A percentile compares a stretch with the other conserved stretches of the same genome.
Evolutionary conservation across 768 basidiomycete genomes (phyloP).

Genomic region (Pulveroboletus frians): DNA sequence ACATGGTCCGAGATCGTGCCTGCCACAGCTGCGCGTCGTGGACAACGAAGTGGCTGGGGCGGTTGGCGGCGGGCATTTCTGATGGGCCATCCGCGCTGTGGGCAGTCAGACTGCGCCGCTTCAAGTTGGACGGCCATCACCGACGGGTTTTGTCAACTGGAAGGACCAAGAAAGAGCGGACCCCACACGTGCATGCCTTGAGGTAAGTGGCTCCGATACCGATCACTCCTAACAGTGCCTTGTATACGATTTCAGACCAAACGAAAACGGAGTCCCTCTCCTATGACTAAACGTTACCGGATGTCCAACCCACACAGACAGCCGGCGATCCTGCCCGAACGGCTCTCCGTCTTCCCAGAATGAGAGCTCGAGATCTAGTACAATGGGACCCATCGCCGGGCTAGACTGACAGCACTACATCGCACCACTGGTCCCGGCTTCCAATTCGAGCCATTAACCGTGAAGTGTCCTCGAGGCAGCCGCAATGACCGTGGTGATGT

Average conservation of each 20-base stretch:
- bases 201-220: slow-evolving; percentile 5
- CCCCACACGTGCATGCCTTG: slow-evolving; percentile 19
- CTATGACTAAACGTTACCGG: no score
- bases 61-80: no score
- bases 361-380: no score
- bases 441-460: slow-evolving; percentile 13
- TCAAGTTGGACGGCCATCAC: slow-evolving; percentile 10
- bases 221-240: slow-evolving; percentile 11
- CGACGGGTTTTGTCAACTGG: neutral
- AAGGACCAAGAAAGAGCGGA: neutral
- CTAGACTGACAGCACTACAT: slow-evolving; percentile 10
- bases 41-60: no score
- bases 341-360: slow-evolving; percentile 22
- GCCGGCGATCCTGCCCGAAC: slow-evolving; percentile 1
- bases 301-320: neutral
- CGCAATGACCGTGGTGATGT: slow-evolving; percentile 13
- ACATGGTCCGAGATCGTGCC: no score
- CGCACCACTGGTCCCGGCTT: slow-evolving; percentile 15
- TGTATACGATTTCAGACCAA: neutral
- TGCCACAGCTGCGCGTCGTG: no score
- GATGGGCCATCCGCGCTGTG: no score
- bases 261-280: neutral
- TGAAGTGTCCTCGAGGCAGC: slow-evolving; percentile 31
- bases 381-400: neutral
- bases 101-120: neutral